These are phyloP conservation scores for Colletotrichum sidae DNA, from an alignment of 2,329 filamentous ascomycete species.

Conservation along the genomic window DNA sequence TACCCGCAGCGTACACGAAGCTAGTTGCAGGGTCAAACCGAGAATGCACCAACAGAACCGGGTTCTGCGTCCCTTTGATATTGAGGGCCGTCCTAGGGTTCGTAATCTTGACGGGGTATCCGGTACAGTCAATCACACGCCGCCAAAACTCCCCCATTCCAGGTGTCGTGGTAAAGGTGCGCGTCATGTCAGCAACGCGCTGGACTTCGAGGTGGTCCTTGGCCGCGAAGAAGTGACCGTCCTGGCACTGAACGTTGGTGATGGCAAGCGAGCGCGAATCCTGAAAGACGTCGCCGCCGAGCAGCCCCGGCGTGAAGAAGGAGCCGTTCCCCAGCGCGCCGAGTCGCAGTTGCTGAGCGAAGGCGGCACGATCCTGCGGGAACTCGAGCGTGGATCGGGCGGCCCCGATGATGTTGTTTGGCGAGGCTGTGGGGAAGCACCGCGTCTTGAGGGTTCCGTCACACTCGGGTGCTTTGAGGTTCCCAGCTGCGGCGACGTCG, in stretches of 20 bases:
- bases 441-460: slow-evolving; percentile 25
- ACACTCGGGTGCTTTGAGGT: slow-evolving; percentile 25
- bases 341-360: slow-evolving; percentile 1
- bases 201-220: slow-evolving; percentile 26
- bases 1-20: slow-evolving; percentile 24
- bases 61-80: slow-evolving; percentile 21
- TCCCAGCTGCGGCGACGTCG: slow-evolving; percentile 15
- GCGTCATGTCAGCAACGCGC: slow-evolving; percentile 24
- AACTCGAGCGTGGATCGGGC: slow-evolving; percentile 26
- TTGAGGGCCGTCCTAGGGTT: slow-evolving; percentile 23
- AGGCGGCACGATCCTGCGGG: background rate
- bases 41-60: slow-evolving; percentile 25
- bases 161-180: slow-evolving; percentile 15
- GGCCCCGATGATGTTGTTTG: slow-evolving; percentile 19
- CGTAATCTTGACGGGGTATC: slow-evolving; percentile 29
- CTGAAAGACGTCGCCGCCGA: slow-evolving; percentile 10
- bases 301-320: background rate
- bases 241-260: slow-evolving; percentile 26
- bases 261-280: slow-evolving; percentile 15
- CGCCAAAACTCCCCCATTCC: slow-evolving; percentile 30
- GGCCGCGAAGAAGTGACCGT: slow-evolving; percentile 31
- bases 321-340: slow-evolving; percentile 23
- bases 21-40: slow-evolving; percentile 29
- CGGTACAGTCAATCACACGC: slow-evolving; percentile 31
- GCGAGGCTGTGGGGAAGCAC: slow-evolving; percentile 15